These are phyloP conservation scores for Nemania sp. DNA, from an alignment of 2,329 filamentous ascomycete species.

Conservation along the genomic window DNA sequence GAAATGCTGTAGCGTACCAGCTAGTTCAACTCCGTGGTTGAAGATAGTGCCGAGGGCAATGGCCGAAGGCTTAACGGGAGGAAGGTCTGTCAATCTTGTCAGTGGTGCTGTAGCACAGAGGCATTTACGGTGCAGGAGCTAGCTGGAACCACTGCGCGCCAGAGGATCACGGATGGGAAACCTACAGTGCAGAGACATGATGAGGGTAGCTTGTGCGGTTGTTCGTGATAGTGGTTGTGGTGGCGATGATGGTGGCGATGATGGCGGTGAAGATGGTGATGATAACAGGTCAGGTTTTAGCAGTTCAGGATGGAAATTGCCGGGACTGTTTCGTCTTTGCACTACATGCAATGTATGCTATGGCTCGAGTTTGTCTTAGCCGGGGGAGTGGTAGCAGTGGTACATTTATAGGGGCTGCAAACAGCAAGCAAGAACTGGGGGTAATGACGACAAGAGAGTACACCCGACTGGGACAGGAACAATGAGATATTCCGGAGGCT, in stretches of 20 bases:
- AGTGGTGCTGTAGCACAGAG: too few relatives aligned
- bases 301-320: too few relatives aligned
- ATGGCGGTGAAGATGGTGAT: neutral
- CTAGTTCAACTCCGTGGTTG: conserved; percentile 89
- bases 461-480: conserved; percentile 19
- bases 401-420: conserved; percentile 21
- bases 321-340: conserved; percentile 12
- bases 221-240: conserved; percentile 15
- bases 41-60: conserved; percentile 95
- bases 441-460: conserved; percentile 26
- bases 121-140: too few relatives aligned
- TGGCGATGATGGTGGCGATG: neutral
- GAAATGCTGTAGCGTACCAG: conserved; percentile 44
- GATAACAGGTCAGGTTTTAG: too few relatives aligned
- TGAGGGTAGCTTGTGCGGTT: conserved; percentile 32
- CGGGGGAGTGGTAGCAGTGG: neutral
- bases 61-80: conserved; percentile 92
- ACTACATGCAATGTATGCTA: too few relatives aligned
- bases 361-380: neutral
- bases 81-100: conserved; percentile 51
- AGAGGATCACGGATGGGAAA: conserved; percentile 24
- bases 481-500: conserved; percentile 24
- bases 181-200: conserved; percentile 65
- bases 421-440: conserved; percentile 9
- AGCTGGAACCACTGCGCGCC: too few relatives aligned